phyloP scores from a whole-genome alignment of 2,329 filamentous ascomycete species.

The Fusarium gaditjirri region DNA sequence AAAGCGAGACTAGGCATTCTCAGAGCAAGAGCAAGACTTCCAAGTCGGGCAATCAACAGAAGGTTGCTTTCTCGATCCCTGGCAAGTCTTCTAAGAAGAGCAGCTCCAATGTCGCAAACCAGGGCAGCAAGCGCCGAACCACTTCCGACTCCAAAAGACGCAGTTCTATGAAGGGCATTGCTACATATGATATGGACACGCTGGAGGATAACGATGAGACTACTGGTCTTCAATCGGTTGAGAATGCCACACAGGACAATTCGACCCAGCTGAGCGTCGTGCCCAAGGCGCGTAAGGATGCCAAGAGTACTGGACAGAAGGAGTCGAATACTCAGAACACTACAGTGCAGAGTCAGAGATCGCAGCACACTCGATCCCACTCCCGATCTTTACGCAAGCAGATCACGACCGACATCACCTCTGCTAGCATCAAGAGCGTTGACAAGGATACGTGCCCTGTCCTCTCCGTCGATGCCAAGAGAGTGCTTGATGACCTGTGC shows the following conservation, averaged over 20 bases:
- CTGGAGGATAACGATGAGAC: slow-evolving; percentile 50
- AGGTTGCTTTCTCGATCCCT: slow-evolving; percentile 56
- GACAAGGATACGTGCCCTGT: slow-evolving; percentile 53
- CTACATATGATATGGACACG: slow-evolving; percentile 40
- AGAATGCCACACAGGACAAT: slow-evolving; percentile 50
- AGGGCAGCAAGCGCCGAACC: slow-evolving; percentile 56
- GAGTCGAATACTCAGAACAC: slow-evolving; percentile 32
- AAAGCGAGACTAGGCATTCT: slow-evolving; percentile 45
- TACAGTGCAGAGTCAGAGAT: slow-evolving; percentile 42
- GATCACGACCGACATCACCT: slow-evolving; percentile 38
- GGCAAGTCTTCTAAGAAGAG: slow-evolving; percentile 47
- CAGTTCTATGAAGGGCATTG: slow-evolving; percentile 36
- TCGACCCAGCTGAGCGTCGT: slow-evolving; percentile 48
- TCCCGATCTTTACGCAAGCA: slow-evolving; percentile 44
- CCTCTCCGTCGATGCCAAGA: slow-evolving; percentile 63
- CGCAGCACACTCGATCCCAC: slow-evolving; percentile 41
- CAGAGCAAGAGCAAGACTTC: slow-evolving; percentile 44
- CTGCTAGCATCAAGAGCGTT: slow-evolving; percentile 38
- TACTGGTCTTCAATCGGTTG: slow-evolving; percentile 49
- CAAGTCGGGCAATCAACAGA: slow-evolving; percentile 46
- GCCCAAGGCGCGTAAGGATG: slow-evolving; percentile 39
- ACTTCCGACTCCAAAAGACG: slow-evolving; percentile 38
- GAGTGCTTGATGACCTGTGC: slow-evolving; percentile 64
- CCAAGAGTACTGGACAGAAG: slow-evolving; percentile 30
- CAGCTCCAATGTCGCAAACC: slow-evolving; percentile 52